Base-by-base conservation (phyloP, 2,329 filamentous ascomycete genomes). In the Epichloe festucae region DNA sequence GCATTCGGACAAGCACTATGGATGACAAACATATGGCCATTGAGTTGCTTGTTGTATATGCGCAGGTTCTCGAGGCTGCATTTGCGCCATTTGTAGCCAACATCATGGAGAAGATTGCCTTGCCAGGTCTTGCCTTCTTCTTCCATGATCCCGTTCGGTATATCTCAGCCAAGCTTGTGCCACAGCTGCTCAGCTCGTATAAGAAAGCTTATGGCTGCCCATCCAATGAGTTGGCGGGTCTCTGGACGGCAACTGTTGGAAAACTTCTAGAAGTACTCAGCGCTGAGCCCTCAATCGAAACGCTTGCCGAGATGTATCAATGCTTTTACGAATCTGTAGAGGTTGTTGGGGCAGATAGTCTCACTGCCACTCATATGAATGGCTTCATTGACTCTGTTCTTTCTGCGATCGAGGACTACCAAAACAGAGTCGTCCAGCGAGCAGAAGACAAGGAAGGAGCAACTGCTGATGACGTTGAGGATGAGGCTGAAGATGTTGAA, bases 1-100 rank as follows among this genome's bases (percentile, higher is more conserved):
- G 93, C 57, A 98, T 98, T 72, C 89, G 90, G 72, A 98, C 93
- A 7, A 95, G 89, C 66, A 88, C 87, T 10, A 84, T 98, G 67
- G 93, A 98, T 62, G 93, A 98, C 71, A 98, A 98, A 75, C 90
- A 97, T 68, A 96, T 95, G 79, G 93, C 93, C n/a, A 97, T 98
- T 57, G 93, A 98, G 70, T 81, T 98, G 50, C 85, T 98, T 54
- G 90, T 95, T 46, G 91, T 98, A 55, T 98, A 98, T 64, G 91
- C 93, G 2, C 89, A 96, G 66, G 90, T 95, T 27, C 78, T 98
- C n/a, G 89, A 96, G 65, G 89, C 78, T 21, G 81, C 87, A 34
- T 98, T 98, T 65, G 89, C 93, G 50, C 88, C 87, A 1, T 97
- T 94, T 58, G 91, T 95, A 49, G 76, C 84, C 44, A 85, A 95